Evolutionary conservation across 129 eudicot genomes (phyloP).

Genomic region (Helianthus tuberosus): DNA sequence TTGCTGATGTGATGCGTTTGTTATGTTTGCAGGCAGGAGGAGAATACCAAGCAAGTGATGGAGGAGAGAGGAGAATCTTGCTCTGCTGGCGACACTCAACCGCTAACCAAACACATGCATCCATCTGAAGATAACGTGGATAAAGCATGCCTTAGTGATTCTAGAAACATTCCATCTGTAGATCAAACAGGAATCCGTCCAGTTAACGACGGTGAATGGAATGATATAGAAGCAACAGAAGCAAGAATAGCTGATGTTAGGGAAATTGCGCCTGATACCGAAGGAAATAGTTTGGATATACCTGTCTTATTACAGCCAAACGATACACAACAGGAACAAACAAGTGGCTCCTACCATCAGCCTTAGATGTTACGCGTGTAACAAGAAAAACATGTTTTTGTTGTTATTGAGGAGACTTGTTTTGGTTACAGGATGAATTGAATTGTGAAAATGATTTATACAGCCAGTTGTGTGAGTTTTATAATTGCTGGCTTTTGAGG

Average conservation of each 20-base stretch:
- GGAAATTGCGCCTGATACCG: slow-evolving; percentile 66
- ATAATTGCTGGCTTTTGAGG: slow-evolving; percentile 26
- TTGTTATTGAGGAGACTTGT: slow-evolving; percentile 9
- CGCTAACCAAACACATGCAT: slow-evolving; percentile 85
- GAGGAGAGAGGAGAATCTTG: slow-evolving; percentile 79
- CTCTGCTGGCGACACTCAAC: slow-evolving; percentile 46
- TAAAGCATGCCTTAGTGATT: slow-evolving; percentile 78
- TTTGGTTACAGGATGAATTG: slow-evolving; percentile 19
- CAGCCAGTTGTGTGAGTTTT: slow-evolving; percentile 28
- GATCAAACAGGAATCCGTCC: slow-evolving; percentile 38
- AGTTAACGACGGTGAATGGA: slow-evolving; percentile 79
- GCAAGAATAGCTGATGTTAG: slow-evolving; percentile 83
- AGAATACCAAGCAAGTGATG: slow-evolving; percentile 68
- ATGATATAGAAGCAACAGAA: slow-evolving; percentile 89
- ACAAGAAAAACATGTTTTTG: not conserved
- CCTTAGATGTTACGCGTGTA: slow-evolving; percentile 30
- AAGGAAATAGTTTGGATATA: slow-evolving; percentile 67
- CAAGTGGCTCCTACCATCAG: slow-evolving; percentile 48
- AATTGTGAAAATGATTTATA: slow-evolving; percentile 26
- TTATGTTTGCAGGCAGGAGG: slow-evolving; percentile 64
- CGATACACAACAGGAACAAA: slow-evolving; percentile 53
- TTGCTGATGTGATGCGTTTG: slow-evolving; percentile 8
- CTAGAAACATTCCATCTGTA: slow-evolving; percentile 35
- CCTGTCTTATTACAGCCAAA: slow-evolving; percentile 64
- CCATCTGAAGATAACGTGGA: slow-evolving; percentile 87